Conservation (phyloP, 148 eudicot genomes). For the Chenopodium album region DNA sequence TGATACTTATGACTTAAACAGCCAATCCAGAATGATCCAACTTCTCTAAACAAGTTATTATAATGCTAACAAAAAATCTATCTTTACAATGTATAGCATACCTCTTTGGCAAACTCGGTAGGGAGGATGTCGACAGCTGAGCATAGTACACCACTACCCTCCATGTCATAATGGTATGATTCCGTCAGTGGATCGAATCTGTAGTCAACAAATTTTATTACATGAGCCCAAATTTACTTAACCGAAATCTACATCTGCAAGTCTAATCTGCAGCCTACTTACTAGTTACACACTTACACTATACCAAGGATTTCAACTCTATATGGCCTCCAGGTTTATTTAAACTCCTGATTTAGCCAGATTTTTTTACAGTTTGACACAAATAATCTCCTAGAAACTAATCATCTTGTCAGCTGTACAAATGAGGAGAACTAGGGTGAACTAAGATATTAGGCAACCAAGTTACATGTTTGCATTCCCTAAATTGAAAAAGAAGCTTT, state of each 20-base stretch:
- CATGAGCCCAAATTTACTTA: neutral
- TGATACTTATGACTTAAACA: neutral
- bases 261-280: neutral
- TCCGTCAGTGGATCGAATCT: conserved; percentile 77
- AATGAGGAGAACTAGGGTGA: neutral
- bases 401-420: neutral
- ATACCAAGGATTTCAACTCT: neutral
- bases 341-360: neutral
- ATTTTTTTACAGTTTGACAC: neutral
- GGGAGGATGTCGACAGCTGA: conserved; percentile 97
- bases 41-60: neutral
- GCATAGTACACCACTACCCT: conserved; percentile 78
- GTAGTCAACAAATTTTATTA: conserved; percentile 18
- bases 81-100: conserved; percentile 5
- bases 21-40: neutral
- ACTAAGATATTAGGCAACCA: neutral
- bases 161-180: conserved; percentile 75
- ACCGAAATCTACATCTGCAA: neutral
- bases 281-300: neutral
- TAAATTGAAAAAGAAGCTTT: neutral
- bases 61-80: neutral
- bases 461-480: neutral
- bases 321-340: neutral
- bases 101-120: conserved; percentile 99
- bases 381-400: neutral